Evolutionary conservation across 257 asterid genomes (phyloP).

Genomic region (Mentha longifolia): DNA sequence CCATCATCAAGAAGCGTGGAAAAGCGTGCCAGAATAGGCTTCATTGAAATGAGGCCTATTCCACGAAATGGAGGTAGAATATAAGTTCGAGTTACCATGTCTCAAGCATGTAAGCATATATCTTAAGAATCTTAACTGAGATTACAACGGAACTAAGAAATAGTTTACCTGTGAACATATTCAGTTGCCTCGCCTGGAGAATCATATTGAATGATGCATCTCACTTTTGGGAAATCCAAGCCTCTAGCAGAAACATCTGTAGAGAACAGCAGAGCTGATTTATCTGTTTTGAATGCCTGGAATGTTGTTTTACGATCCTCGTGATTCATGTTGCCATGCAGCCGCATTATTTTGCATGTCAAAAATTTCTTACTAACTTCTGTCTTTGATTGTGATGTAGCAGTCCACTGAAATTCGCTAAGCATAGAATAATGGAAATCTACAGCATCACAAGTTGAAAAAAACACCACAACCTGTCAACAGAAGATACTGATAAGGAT

Average conservation of each 20-base stretch:
- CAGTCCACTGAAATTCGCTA: constrained; percentile 62
- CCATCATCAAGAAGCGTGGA: too few relatives aligned
- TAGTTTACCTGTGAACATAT: constrained; percentile 90
- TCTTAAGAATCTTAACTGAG: background rate
- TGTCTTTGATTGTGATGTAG: constrained; percentile 50
- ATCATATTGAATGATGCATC: constrained; percentile 94
- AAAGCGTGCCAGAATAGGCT: too few relatives aligned
- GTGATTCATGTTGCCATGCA: constrained; percentile 91
- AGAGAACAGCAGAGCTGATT: constrained; percentile 85
- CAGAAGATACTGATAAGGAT: constrained; percentile 19
- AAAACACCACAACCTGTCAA: constrained; percentile 84
- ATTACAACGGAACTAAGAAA: constrained; percentile 17
- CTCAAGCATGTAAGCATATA: background rate
- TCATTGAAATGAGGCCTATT: too few relatives aligned
- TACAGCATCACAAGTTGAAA: constrained; percentile 95
- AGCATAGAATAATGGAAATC: constrained; percentile 84
- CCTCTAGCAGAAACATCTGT: constrained; percentile 98
- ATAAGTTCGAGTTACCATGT: background rate
- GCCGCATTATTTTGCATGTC: constrained; percentile 71
- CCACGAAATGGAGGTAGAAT: too few relatives aligned
- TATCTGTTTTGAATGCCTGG: constrained; percentile 76
- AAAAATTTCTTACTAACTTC: constrained; percentile 58
- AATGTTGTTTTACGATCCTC: constrained; percentile 86
- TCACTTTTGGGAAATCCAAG: constrained; percentile 93
- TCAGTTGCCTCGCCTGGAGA: constrained; percentile 99